A percentile compares a stretch with the other conserved stretches of the same genome.
Evolutionary conservation across 2,329 filamentous ascomycete genomes (phyloP).

Genomic region (Harringtonia aguacate): DNA sequence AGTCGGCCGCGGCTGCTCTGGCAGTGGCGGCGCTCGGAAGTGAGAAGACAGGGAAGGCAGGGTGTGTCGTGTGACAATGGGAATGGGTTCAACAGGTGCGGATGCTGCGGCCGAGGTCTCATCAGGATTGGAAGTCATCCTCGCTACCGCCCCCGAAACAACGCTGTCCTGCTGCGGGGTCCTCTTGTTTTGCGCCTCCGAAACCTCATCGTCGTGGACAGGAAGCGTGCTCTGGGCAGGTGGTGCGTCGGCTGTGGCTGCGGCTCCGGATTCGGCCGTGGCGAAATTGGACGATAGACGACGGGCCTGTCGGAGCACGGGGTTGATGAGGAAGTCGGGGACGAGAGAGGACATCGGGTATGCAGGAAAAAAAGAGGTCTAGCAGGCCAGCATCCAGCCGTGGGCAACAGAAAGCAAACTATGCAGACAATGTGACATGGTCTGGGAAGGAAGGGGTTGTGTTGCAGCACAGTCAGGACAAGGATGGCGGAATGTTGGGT

Average conservation of each 20-base stretch:
- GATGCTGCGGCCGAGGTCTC: neutral
- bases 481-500: neutral
- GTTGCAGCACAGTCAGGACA: neutral
- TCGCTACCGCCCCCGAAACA: neutral
- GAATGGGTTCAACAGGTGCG: neutral
- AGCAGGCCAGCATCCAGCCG: too few relatives aligned
- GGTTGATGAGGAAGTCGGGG: constrained; percentile 55
- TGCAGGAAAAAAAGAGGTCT: neutral
- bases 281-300: constrained; percentile 40
- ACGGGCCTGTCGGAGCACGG: constrained; percentile 54
- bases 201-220: constrained; percentile 10
- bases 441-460: neutral
- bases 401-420: neutral
- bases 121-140: neutral
- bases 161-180: neutral
- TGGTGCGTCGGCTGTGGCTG: constrained; percentile 14
- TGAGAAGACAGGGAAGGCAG: neutral
- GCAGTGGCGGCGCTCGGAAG: neutral
- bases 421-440: neutral
- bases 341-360: constrained; percentile 49
- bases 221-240: constrained; percentile 4
- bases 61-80: neutral
- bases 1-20: neutral
- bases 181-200: constrained; percentile 10
- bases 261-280: constrained; percentile 21